A percentile compares a stretch with the other conserved stretches of the same genome.
Conservation (phyloP, 2,329 filamentous ascomycete species). For the Byssoonygena ceratinophila region DNA sequence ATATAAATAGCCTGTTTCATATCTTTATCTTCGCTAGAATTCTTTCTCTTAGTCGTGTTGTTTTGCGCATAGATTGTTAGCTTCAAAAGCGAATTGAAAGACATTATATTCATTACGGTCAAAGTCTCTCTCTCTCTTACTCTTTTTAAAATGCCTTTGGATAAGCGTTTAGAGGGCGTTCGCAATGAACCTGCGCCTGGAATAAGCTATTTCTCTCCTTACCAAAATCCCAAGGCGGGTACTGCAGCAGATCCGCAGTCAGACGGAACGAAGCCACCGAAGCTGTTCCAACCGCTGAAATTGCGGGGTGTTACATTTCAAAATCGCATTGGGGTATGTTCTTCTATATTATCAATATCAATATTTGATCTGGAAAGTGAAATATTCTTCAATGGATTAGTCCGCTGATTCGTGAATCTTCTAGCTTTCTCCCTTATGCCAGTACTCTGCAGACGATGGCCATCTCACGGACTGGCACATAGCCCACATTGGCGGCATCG, state of each 20-base stretch:
- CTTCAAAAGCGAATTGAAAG: too few species aligned
- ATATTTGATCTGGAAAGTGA: neutral
- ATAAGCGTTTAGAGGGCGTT: constrained; percentile 5
- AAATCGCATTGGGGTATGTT: constrained; percentile 51
- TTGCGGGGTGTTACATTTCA: constrained; percentile 52
- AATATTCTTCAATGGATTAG: neutral
- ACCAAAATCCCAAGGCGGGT: constrained; percentile 29
- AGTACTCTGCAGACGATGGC: constrained; percentile 58
- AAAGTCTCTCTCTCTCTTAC: neutral
- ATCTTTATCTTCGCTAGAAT: neutral
- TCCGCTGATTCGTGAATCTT: neutral
- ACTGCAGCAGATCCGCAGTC: constrained; percentile 34
- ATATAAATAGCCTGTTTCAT: neutral
- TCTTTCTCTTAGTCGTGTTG: neutral
- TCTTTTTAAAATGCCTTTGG: constrained; percentile 1
- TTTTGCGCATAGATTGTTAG: neutral
- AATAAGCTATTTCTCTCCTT: constrained; percentile 30
- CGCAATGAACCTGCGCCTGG: constrained; percentile 28
- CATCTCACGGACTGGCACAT: constrained; percentile 73
- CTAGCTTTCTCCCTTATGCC: constrained; percentile 52
- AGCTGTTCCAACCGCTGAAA: constrained; percentile 50
- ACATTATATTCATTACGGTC: neutral
- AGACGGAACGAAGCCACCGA: constrained; percentile 37
- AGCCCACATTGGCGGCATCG: constrained; percentile 66
- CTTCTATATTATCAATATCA: neutral